Base-by-base conservation (phyloP, 108 stramenopile genomes). In the Conticribra guillardii region DNA sequence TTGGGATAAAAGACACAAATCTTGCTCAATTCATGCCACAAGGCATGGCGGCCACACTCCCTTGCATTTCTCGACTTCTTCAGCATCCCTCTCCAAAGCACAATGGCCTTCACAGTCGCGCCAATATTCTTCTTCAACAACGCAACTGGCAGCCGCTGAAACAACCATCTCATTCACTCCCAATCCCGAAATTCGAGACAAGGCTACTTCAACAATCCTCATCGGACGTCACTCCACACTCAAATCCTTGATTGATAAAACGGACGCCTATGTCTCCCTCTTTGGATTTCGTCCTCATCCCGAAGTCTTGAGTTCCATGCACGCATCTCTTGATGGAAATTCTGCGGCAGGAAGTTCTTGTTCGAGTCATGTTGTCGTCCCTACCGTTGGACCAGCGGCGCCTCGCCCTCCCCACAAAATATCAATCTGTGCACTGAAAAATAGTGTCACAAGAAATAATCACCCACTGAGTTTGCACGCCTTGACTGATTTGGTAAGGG, bases 401-500 rank as follows among this genome's bases (percentile, higher is more conserved):
- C 74, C 73, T 5, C 67, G 79, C 1, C 74, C 74, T 16, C 79
- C 79, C n/a, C 79, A 80, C 44, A 16, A 28, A 26, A 56, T 88
- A 41, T 23, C 73, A 0, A 29, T 88, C 0, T 57, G 69, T 28
- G 37, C 54, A 5, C 28, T 85, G 0, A 60, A 54, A 55, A 49
- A 79, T 26, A 67, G 65, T 29, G 78, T 87, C 3, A 72, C 82
- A 14, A 67, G 91, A 31, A 74, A 89, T 68, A 84, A 87, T 58
- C 87, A 90, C 66, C 87, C 89, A 22, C 60, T 88, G 78, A 75
- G 84, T 61, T 71, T 88, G 14, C 91, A 90, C 63, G 55, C 85
- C 14, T 44, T 92, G 31, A 85, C 87, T 2, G 84, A 79, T 26
- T 48, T 83, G 57, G 82, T 83, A 11, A 46, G 46, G 60, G 31